These are phyloP conservation scores for Ceratocystis smalleyi DNA, from an alignment of 2,329 filamentous ascomycete species.

Conservation along the genomic window DNA sequence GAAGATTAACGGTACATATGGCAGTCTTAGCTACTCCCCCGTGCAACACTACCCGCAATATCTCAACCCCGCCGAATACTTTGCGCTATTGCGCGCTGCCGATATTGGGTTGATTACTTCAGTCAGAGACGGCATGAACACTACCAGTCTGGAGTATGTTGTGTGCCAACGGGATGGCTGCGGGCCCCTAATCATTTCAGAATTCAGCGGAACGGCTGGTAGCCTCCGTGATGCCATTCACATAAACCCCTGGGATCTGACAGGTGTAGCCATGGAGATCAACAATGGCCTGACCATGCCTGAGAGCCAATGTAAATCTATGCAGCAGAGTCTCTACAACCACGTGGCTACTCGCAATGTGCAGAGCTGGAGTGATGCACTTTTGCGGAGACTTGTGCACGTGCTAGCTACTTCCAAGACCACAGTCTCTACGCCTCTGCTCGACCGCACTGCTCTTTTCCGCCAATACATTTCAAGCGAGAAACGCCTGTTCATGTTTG, in stretches of 20 bases:
- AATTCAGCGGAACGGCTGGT: conserved; percentile 88
- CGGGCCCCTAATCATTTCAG: conserved; percentile 81
- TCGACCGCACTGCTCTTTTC: conserved; percentile 60
- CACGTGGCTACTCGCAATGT: conserved; percentile 79
- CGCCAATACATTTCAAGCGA: conserved; percentile 57
- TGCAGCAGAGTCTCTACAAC: conserved; percentile 61
- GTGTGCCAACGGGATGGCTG: conserved; percentile 78
- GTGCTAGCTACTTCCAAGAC: conserved; percentile 66
- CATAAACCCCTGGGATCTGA: conserved; percentile 91
- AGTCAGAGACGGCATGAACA: conserved; percentile 95
- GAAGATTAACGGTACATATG: conserved; percentile 80
- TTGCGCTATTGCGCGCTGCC: conserved; percentile 75
- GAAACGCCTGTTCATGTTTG: conserved; percentile 90
- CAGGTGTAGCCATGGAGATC: conserved; percentile 69
- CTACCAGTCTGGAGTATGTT: conserved; percentile 86
- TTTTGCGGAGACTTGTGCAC: conserved; percentile 61
- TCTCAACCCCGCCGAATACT: conserved; percentile 77
- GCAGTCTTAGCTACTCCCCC: conserved; percentile 74
- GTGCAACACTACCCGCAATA: conserved; percentile 94
- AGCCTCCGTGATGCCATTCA: conserved; percentile 75
- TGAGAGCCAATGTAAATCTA: conserved; percentile 44
- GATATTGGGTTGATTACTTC: conserved; percentile 92
- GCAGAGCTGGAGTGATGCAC: conserved; percentile 68
- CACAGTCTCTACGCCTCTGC: conserved; percentile 59
- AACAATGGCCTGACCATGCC: conserved; percentile 67